Evolutionary conservation across 2,329 filamentous ascomycete species (phyloP).

Genomic region (Aspergillus tanneri): DNA sequence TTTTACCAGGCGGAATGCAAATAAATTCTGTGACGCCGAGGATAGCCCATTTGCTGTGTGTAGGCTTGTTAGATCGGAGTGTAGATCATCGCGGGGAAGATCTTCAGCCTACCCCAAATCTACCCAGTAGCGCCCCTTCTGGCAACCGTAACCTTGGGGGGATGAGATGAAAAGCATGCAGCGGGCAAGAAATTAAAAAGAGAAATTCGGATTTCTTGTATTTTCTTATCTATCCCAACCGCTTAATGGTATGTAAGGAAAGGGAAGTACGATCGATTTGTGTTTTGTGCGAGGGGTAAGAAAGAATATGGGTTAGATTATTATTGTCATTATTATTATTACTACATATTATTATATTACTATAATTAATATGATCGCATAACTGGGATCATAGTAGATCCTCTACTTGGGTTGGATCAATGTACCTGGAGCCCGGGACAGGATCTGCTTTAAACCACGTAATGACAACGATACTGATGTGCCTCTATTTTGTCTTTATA

Average conservation of each 20-base stretch:
- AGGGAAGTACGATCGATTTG: too few relatives aligned
- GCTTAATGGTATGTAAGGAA: too few relatives aligned
- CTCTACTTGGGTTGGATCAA: background rate
- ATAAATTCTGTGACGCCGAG: too few relatives aligned
- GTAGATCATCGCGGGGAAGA: slow-evolving; percentile 21
- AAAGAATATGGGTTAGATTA: too few relatives aligned
- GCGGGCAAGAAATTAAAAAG: background rate
- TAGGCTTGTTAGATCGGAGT: slow-evolving; percentile 6
- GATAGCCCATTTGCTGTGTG: too few relatives aligned
- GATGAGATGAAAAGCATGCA: background rate
- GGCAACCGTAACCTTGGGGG: background rate
- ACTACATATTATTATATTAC: background rate
- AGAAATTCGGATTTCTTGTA: too few relatives aligned
- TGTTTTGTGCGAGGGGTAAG: too few relatives aligned
- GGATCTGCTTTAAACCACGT: background rate
- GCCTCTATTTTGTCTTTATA: too few relatives aligned
- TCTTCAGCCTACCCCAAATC: slow-evolving; percentile 13
- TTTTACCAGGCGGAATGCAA: background rate
- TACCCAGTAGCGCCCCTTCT: background rate
- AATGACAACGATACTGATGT: background rate
- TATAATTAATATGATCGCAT: background rate
- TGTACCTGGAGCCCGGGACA: background rate
- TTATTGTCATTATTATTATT: background rate
- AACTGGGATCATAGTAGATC: too few relatives aligned
- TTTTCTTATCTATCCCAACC: too few relatives aligned